Evolutionary conservation across 2,329 filamentous ascomycete genomes (phyloP).

Genomic region (Polychaeton citri): DNA sequence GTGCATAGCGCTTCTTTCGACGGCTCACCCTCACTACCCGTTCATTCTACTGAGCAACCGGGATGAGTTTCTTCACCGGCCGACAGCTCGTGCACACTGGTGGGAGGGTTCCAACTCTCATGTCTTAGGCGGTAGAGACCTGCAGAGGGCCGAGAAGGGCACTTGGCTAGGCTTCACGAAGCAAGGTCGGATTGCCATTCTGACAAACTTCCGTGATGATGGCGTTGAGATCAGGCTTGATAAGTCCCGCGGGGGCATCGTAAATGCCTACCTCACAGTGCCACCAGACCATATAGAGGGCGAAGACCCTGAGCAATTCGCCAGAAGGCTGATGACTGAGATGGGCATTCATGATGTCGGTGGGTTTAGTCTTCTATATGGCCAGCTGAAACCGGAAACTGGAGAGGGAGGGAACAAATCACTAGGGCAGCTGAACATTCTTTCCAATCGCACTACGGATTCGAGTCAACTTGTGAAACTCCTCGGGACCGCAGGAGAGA

Average conservation of each 20-base stretch:
- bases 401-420: conserved; percentile 7
- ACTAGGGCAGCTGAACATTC: conserved; percentile 35
- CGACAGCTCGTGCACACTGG: conserved; percentile 45
- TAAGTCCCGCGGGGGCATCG: conserved; percentile 45
- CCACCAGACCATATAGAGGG: conserved; percentile 25
- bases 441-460: conserved; percentile 48
- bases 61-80: conserved; percentile 48
- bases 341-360: conserved; percentile 44
- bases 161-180: conserved; percentile 53
- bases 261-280: conserved; percentile 44
- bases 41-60: conserved; percentile 39
- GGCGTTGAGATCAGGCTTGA: conserved; percentile 26
- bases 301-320: conserved; percentile 34
- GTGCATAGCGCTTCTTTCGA: conserved; percentile 38
- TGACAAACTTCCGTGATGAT: conserved; percentile 51
- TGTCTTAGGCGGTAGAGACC: conserved; percentile 48
- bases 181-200: conserved; percentile 46
- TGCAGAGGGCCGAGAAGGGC: conserved; percentile 45
- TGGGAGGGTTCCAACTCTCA: conserved; percentile 43
- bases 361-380: conserved; percentile 50
- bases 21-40: conserved; percentile 35
- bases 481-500: conserved; percentile 34
- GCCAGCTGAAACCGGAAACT: conserved; percentile 25
- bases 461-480: conserved; percentile 40
- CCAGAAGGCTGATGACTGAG: conserved; percentile 40